phyloP scores from a whole-genome alignment of 345 rosid species.

The Gossypium herbaceum region DNA sequence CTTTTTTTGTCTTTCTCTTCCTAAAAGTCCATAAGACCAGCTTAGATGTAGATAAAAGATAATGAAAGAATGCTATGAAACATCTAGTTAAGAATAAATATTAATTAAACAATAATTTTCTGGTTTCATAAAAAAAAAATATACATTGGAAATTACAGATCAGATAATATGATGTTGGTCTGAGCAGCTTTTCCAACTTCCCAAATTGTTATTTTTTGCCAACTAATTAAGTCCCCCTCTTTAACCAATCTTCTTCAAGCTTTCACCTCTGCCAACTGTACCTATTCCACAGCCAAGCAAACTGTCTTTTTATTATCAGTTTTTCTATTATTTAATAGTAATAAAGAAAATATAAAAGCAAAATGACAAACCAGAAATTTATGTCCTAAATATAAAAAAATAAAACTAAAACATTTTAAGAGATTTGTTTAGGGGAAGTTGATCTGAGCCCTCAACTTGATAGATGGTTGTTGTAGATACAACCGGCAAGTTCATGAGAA shows the following conservation, averaged over 20 bases:
- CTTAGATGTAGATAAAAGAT: slow-evolving; percentile 28
- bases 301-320: slow-evolving; percentile 58
- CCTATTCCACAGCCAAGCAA: slow-evolving; percentile 66
- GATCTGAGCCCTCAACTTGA: too few species aligned
- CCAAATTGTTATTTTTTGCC: slow-evolving; percentile 24
- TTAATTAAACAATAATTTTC: slow-evolving; percentile 12
- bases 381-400: too few species aligned
- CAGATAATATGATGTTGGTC: slow-evolving; percentile 37
- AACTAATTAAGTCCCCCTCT: neutral
- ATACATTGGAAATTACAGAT: slow-evolving; percentile 31
- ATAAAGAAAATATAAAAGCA: too few species aligned
- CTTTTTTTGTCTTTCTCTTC: neutral
- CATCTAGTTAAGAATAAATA: slow-evolving; percentile 23
- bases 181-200: slow-evolving; percentile 36
- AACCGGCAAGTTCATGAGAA: too few species aligned
- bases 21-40: slow-evolving; percentile 30
- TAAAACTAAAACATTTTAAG: too few species aligned
- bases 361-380: too few species aligned
- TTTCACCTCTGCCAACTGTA: slow-evolving; percentile 30
- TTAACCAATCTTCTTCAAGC: slow-evolving; percentile 31
- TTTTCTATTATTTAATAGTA: slow-evolving; percentile 1
- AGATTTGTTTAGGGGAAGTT: too few species aligned
- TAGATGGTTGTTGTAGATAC: too few species aligned
- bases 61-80: slow-evolving; percentile 47
- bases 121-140: neutral